Evolutionary conservation across 2,329 filamentous ascomycete genomes (phyloP).

Genomic region (Cladosporium sp.): DNA sequence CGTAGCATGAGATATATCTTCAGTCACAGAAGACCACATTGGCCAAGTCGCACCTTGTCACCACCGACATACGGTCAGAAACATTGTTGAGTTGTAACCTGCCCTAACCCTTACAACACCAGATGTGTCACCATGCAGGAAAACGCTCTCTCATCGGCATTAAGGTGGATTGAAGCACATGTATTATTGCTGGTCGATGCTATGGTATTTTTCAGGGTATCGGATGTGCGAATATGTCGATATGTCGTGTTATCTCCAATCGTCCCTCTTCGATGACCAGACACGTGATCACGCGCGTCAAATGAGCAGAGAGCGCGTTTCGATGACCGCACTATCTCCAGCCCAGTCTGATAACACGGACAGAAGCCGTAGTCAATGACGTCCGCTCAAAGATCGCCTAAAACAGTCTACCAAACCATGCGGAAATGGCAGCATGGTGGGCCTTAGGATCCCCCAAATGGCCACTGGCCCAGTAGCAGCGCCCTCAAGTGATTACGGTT

Average conservation of each 20-base stretch:
- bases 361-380: background rate
- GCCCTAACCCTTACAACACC: background rate
- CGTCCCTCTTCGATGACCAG: background rate
- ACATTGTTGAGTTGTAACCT: too few relatives aligned
- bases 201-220: too few relatives aligned
- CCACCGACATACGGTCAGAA: background rate
- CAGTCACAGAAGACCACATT: background rate
- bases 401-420: background rate
- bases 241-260: too few relatives aligned
- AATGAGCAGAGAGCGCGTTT: background rate
- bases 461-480: slow-evolving; percentile 9
- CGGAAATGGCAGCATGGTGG: slow-evolving; percentile 14
- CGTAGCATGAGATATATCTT: background rate
- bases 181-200: too few relatives aligned
- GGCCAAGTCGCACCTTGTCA: background rate
- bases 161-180: too few relatives aligned
- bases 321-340: slow-evolving; percentile 4
- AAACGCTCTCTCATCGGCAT: too few relatives aligned
- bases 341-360: background rate
- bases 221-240: too few relatives aligned
- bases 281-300: background rate
- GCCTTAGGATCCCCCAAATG: background rate
- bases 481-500: slow-evolving; percentile 57
- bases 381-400: background rate
- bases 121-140: background rate